Evolutionary conservation across 148 eudicot species (phyloP).

Genomic region (Silene conica): DNA sequence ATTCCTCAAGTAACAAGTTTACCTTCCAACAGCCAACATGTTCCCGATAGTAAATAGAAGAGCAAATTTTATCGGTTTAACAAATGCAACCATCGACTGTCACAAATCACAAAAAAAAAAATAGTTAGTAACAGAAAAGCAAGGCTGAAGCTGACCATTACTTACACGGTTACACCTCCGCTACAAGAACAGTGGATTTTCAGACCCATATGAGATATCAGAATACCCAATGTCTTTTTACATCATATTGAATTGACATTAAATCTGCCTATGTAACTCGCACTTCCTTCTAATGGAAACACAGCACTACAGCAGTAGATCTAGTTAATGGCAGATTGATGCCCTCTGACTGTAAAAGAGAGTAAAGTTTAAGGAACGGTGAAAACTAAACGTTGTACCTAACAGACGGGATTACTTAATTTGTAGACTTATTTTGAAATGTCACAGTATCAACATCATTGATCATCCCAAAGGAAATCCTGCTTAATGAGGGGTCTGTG

Average conservation of each 20-base stretch:
- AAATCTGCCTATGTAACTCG: not conserved
- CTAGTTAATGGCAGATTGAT: not conserved
- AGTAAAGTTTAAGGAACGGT: too few relatives aligned
- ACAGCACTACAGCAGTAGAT: not conserved
- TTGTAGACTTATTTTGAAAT: too few relatives aligned
- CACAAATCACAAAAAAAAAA: conserved; percentile 7
- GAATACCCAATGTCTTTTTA: not conserved
- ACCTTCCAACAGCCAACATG: conserved; percentile 91
- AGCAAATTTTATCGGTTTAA: conserved; percentile 85
- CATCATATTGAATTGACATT: too few relatives aligned
- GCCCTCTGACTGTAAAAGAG: not conserved
- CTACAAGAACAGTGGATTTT: not conserved
- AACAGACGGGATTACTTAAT: not conserved
- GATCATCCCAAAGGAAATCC: not conserved
- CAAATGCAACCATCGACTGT: conserved; percentile 74
- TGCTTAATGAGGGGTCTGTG: not conserved
- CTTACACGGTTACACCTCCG: not conserved
- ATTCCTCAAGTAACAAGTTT: conserved; percentile 15
- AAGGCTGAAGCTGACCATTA: not conserved
- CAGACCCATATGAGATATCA: not conserved
- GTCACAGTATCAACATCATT: too few relatives aligned
- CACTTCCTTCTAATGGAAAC: not conserved
- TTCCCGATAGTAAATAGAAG: conserved; percentile 86
- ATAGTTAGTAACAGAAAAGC: conserved; percentile 8
- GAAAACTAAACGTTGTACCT: too few relatives aligned